phyloP scores from a whole-genome alignment of 805 yeast species.

The Candida sanyiensis region DNA sequence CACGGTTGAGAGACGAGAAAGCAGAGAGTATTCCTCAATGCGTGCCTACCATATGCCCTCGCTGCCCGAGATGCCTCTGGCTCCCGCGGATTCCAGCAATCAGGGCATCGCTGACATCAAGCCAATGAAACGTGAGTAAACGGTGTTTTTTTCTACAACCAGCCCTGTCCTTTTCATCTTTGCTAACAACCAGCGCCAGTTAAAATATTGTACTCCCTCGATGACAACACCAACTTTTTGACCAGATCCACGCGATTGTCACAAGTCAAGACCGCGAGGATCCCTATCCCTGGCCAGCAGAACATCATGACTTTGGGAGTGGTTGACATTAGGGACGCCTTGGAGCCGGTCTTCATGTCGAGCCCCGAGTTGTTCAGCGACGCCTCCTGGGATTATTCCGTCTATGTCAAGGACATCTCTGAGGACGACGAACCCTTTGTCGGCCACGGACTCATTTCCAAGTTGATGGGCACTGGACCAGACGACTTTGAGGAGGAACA shows the following conservation, averaged over 20 bases:
- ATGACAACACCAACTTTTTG: conserved; percentile 36
- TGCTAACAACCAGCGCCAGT: conserved; percentile 14
- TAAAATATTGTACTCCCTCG: conserved; percentile 39
- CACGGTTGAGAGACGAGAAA: not conserved
- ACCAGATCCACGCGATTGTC: conserved; percentile 34
- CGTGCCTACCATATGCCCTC: conserved; percentile 29
- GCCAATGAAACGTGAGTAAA: conserved; percentile 23
- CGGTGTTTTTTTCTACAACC: not conserved
- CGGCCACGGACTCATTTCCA: conserved; percentile 39
- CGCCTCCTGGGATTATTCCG: conserved; percentile 40
- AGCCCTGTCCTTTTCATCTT: not conserved
- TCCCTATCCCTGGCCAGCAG: conserved; percentile 38
- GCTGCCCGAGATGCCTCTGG: conserved; percentile 26
- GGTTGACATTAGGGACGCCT: conserved; percentile 38
- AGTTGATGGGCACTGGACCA: conserved; percentile 24
- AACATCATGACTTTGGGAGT: conserved; percentile 39
- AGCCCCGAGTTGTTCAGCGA: conserved; percentile 38
- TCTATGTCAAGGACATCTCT: conserved; percentile 42
- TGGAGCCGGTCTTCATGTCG: conserved; percentile 40
- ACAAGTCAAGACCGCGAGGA: conserved; percentile 36
- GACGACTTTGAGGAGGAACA: conserved; percentile 22
- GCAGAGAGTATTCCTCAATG: conserved; percentile 11
- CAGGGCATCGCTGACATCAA: conserved; percentile 13
- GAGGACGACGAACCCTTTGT: conserved; percentile 48
- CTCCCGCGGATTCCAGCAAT: conserved; percentile 10